Conservation (phyloP, 805 yeast species). For the Candida anglica region DNA sequence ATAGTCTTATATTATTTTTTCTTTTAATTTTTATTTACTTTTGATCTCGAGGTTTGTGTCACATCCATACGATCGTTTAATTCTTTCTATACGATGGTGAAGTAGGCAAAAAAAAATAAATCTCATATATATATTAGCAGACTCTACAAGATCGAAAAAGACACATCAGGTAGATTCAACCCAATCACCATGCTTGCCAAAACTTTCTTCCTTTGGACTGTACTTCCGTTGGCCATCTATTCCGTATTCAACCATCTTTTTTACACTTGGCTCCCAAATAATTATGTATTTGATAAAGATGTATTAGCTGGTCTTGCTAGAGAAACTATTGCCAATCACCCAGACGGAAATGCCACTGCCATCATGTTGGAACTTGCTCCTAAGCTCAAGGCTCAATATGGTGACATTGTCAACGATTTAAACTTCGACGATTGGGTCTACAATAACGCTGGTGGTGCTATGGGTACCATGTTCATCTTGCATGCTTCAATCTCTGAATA, state of each 20-base stretch:
- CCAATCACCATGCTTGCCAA: constrained; percentile 4
- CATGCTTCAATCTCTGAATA: constrained; percentile 95
- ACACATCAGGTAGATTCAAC: too few relatives aligned
- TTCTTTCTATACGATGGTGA: too few relatives aligned
- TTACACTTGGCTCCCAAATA: constrained; percentile 64
- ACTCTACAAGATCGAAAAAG: too few relatives aligned
- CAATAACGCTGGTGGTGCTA: constrained; percentile 98
- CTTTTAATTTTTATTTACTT: too few relatives aligned
- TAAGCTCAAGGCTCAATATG: constrained; percentile 60
- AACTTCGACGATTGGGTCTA: constrained; percentile 86
- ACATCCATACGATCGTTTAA: too few relatives aligned
- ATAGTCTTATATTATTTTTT: too few relatives aligned
- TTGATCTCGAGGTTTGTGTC: too few relatives aligned
- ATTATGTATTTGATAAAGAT: constrained; percentile 67
- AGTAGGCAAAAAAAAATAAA: too few relatives aligned
- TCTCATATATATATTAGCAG: too few relatives aligned
- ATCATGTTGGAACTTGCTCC: constrained; percentile 61
- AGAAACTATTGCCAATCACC: constrained; percentile 48
- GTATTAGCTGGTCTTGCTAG: constrained; percentile 56
- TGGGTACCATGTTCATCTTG: constrained; percentile 92
- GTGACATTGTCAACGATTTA: constrained; percentile 67
- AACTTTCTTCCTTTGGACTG: constrained; percentile 11
- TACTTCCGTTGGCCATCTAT: constrained; percentile 19
- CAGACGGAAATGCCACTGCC: constrained; percentile 57
- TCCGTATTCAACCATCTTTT: constrained; percentile 38